These are phyloP conservation scores for Syzygium syzygioides DNA, from an alignment of 441 rosid species.

Conservation along the genomic window DNA sequence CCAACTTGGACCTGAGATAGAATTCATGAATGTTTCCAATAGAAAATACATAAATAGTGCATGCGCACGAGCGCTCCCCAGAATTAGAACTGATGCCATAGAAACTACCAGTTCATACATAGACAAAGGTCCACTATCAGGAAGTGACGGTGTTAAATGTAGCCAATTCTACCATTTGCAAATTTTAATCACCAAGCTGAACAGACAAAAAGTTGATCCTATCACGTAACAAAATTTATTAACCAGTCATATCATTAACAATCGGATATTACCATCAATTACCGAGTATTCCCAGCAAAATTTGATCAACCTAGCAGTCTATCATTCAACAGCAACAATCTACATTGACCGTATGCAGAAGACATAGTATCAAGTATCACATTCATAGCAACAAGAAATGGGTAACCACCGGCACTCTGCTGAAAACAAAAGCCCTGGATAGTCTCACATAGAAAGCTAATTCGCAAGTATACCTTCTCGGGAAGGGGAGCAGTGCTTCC, in stretches of 20 bases:
- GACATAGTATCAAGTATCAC: not conserved
- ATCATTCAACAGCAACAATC: not conserved
- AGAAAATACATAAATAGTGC: not conserved
- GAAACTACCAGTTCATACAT: not conserved
- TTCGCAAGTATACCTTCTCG: constrained; percentile 35
- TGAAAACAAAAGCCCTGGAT: not conserved
- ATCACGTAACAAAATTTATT: not conserved
- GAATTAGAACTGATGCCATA: not conserved
- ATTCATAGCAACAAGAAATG: not conserved
- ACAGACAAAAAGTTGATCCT: not conserved
- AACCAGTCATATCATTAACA: not conserved
- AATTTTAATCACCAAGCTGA: not conserved
- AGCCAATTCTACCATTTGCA: not conserved
- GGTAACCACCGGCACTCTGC: not conserved
- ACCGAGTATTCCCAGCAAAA: not conserved
- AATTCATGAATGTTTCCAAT: not conserved
- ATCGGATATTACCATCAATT: not conserved
- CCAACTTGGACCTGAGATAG: constrained; percentile 52
- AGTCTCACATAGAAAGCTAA: not conserved
- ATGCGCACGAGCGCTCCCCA: not conserved
- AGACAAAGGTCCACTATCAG: not conserved
- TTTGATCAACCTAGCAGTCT: not conserved
- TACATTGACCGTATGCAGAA: not conserved
- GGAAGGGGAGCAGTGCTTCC: constrained; percentile 53
- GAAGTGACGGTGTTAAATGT: not conserved